Conservation (phyloP, 495 filamentous ascomycete species). For the Aspergillus saccharolyticus region DNA sequence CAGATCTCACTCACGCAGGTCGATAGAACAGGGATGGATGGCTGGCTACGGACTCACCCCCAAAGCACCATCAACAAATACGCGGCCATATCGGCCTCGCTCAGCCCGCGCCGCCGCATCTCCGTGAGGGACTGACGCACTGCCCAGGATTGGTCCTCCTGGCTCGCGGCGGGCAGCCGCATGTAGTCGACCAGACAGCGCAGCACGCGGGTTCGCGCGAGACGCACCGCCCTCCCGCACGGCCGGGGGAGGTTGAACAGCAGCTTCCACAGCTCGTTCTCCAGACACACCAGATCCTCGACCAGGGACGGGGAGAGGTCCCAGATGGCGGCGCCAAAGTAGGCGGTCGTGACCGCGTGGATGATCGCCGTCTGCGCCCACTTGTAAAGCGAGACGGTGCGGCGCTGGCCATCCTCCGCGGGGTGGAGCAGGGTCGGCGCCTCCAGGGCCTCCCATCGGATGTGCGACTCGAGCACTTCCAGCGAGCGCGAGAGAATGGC, state of each 20-base stretch:
- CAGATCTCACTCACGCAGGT: not conserved
- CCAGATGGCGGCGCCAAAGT: conserved; percentile 4
- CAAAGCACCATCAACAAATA: conserved; percentile 5
- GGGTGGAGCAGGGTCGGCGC: too few relatives aligned
- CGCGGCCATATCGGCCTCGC: conserved; percentile 3
- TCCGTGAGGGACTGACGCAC: not conserved
- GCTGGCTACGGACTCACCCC: not conserved
- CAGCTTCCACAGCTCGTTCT: conserved; percentile 1
- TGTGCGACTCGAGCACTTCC: not conserved
- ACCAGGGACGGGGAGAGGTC: not conserved
- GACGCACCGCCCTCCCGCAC: not conserved
- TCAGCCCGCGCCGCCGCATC: conserved; percentile 4
- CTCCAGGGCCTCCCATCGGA: too few relatives aligned
- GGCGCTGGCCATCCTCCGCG: not conserved
- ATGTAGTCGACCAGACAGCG: conserved; percentile 1
- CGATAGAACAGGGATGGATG: too few relatives aligned
- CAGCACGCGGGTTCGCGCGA: not conserved
- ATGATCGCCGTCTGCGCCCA: conserved; percentile 1
- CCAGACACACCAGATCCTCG: conserved; percentile 1
- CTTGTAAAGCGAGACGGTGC: not conserved
- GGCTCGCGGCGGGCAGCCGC: not conserved
- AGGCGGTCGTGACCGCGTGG: conserved; percentile 4
- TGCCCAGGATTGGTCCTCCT: conserved; percentile 1
- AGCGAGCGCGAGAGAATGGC: not conserved
- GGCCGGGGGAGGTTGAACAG: conserved; percentile 2